phyloP scores from a whole-genome alignment of 2,329 filamentous ascomycete genomes.

The Sphaerulina vaccinii region DNA sequence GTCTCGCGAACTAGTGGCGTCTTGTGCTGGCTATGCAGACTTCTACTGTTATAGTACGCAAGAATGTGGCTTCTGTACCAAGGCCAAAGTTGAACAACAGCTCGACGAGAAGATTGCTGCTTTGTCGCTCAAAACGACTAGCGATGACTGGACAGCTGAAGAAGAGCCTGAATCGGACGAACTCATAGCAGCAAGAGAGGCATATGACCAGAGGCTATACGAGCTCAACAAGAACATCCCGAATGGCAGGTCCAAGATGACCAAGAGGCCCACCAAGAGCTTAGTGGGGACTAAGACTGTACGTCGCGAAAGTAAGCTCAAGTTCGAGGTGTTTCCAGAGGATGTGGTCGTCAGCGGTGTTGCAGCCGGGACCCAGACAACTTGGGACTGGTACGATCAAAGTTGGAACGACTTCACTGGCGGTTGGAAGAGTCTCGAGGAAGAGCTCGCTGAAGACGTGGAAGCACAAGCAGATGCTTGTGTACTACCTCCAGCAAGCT shows the following conservation, averaged over 20 bases:
- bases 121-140: background rate
- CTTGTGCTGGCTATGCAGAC: slow-evolving; percentile 33
- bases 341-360: slow-evolving; percentile 18
- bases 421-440: slow-evolving; percentile 14
- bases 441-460: slow-evolving; percentile 21
- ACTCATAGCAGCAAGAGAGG: background rate
- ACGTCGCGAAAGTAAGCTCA: slow-evolving; percentile 20
- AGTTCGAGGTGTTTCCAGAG: slow-evolving; percentile 26
- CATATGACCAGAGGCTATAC: slow-evolving; percentile 11
- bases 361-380: background rate
- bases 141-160: background rate
- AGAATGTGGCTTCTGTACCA: slow-evolving; percentile 23
- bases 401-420: slow-evolving; percentile 11
- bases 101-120: background rate
- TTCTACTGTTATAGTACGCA: slow-evolving; percentile 27
- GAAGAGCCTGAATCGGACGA: background rate
- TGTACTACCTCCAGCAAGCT: slow-evolving; percentile 12
- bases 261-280: slow-evolving; percentile 19
- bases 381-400: background rate
- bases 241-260: slow-evolving; percentile 14
- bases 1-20: slow-evolving; percentile 21
- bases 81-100: background rate
- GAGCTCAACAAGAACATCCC: slow-evolving; percentile 16
- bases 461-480: slow-evolving; percentile 15
- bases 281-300: background rate